Evolutionary conservation across 1,284 basidiomycete species (phyloP).

Genomic region (Tausonia pullulans): DNA sequence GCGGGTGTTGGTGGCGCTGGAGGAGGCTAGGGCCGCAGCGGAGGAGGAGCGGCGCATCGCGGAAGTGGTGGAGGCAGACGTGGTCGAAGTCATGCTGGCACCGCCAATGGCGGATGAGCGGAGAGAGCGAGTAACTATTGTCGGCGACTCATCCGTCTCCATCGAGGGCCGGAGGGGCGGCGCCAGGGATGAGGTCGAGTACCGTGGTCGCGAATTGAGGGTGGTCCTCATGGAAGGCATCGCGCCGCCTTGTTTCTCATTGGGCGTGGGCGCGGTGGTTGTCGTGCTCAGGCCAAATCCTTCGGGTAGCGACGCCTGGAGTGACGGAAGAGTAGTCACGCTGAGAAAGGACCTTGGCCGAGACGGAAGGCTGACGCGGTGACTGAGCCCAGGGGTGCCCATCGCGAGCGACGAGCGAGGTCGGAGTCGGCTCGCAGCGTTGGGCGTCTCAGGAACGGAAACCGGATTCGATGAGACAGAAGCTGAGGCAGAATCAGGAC

Average conservation of each 20-base stretch:
- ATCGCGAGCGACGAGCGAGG: slow-evolving; percentile 11
- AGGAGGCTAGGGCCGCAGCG: too few relatives aligned
- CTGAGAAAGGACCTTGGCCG: background rate
- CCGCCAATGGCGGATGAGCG: too few relatives aligned
- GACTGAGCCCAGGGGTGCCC: slow-evolving; percentile 8
- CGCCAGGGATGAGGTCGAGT: background rate
- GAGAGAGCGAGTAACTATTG: too few relatives aligned
- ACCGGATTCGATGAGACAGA: background rate
- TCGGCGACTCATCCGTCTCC: too few relatives aligned
- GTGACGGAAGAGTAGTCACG: background rate
- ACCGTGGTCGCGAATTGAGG: background rate
- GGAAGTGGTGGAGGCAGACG: too few relatives aligned
- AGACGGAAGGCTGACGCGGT: background rate
- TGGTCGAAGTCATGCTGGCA: too few relatives aligned
- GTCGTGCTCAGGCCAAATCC: too few relatives aligned
- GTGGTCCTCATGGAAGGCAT: background rate
- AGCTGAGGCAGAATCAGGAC: too few relatives aligned
- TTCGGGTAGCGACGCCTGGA: background rate
- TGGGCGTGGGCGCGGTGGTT: too few relatives aligned
- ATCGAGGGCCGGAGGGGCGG: background rate
- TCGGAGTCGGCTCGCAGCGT: background rate
- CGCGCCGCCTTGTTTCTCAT: too few relatives aligned
- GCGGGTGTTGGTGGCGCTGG: too few relatives aligned
- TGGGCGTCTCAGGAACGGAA: background rate
- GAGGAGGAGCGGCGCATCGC: too few relatives aligned